Percentiles rank a stretch among this genome's conserved stretches.
phyloP scores from a whole-genome alignment of 371 early-diverging fungal species.

The Mortierella sp. region DNA sequence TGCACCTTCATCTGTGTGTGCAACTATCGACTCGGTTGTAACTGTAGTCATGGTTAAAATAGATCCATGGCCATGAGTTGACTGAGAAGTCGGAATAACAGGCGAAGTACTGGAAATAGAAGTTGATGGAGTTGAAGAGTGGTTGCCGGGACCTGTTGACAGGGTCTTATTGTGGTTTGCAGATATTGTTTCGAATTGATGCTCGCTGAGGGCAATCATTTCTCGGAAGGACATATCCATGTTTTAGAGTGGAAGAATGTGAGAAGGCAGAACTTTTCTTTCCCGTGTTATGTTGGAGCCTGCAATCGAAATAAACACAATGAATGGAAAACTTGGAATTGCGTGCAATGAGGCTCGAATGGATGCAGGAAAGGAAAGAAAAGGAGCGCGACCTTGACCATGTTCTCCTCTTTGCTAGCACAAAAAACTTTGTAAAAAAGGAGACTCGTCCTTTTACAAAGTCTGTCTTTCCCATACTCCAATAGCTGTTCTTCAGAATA shows the following conservation, averaged over 20 bases:
- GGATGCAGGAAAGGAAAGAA: not conserved
- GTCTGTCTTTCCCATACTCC: not conserved
- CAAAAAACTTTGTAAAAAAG: no score
- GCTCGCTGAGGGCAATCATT: not conserved
- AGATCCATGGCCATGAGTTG: not conserved
- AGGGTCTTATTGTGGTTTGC: not conserved
- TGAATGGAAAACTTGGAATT: no score
- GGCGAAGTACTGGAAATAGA: not conserved
- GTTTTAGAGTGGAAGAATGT: not conserved
- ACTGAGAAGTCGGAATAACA: not conserved
- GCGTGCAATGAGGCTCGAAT: no score
- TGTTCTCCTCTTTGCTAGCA: no score
- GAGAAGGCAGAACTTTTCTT: not conserved
- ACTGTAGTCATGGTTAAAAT: not conserved
- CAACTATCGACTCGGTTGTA: not conserved
- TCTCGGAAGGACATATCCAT: constrained; percentile 1
- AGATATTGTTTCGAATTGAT: not conserved
- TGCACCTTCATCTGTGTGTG: not conserved
- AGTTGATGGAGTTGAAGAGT: not conserved
- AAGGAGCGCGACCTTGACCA: no score
- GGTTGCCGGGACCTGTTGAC: not conserved
- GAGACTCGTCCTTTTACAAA: no score
- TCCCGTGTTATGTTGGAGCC: no score
- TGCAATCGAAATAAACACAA: no score
- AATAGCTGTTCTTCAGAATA: not conserved